Evolutionary conservation across 148 eudicot genomes (phyloP).

Genomic region (Rhododendron molle): DNA sequence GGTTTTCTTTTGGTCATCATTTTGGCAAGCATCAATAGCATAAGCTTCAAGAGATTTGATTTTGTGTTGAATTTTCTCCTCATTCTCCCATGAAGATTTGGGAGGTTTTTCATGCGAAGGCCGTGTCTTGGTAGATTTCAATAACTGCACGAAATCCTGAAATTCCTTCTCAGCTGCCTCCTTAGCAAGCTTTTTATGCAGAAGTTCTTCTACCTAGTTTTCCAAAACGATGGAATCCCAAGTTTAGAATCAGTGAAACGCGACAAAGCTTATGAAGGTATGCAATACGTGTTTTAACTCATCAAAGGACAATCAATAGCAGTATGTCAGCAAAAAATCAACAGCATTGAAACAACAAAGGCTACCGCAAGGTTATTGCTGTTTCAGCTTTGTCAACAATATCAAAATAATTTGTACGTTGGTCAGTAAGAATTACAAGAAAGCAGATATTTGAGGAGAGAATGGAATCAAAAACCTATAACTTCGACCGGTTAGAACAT

Average conservation of each 20-base stretch:
- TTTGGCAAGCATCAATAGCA: constrained; percentile 60
- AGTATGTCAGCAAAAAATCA: not conserved
- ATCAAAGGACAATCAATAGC: not conserved
- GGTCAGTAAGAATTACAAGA: not conserved
- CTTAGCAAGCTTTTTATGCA: constrained; percentile 56
- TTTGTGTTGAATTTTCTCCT: constrained; percentile 47
- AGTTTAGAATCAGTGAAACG: constrained; percentile 7
- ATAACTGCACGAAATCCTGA: constrained; percentile 56
- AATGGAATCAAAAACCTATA: not conserved
- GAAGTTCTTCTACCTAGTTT: constrained; percentile 76
- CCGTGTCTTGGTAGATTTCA: constrained; percentile 62
- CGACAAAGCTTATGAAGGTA: not conserved
- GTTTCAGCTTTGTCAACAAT: not conserved
- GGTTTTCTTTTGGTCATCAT: constrained; percentile 64
- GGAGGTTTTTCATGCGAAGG: constrained; percentile 60
- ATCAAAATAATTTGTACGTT: not conserved
- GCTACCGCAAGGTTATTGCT: not conserved
- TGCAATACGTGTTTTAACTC: not conserved
- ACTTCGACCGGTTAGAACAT: not conserved
- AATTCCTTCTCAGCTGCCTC: constrained; percentile 80
- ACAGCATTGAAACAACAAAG: not conserved
- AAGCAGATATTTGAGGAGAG: not conserved
- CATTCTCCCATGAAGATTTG: constrained; percentile 65
- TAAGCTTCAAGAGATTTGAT: constrained; percentile 76
- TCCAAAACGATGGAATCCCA: constrained; percentile 15